A percentile compares a stretch with the other conserved stretches of the same genome.
Evolutionary conservation across 2,329 filamentous ascomycete species (phyloP).

Genomic region (Penicillium sp.): DNA sequence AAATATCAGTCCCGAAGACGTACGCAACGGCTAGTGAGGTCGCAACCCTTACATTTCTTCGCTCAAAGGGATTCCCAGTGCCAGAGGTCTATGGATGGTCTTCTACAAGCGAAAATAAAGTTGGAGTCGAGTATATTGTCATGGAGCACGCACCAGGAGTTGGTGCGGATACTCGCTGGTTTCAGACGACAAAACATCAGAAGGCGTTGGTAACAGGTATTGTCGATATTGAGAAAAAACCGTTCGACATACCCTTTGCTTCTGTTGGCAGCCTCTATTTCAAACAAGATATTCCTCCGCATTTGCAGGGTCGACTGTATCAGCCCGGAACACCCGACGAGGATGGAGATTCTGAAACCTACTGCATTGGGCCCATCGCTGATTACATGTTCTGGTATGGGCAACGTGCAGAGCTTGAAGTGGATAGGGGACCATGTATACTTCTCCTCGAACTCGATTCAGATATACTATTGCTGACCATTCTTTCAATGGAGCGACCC

Average conservation of each 20-base stretch:
- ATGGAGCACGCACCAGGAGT: slow-evolving; percentile 18
- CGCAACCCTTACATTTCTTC: slow-evolving; percentile 24
- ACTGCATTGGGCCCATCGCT: slow-evolving; percentile 21
- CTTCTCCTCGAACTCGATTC: too few relatives aligned
- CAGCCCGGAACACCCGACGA: slow-evolving; percentile 2
- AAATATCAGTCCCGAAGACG: slow-evolving; percentile 17
- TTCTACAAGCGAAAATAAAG: slow-evolving; percentile 19
- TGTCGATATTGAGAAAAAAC: slow-evolving; percentile 21
- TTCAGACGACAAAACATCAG: slow-evolving; percentile 18
- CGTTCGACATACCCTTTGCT: slow-evolving; percentile 20
- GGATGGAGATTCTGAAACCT: slow-evolving; percentile 14
- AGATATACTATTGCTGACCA: too few relatives aligned
- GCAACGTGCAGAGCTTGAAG: slow-evolving; percentile 14
- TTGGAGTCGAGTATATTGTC: slow-evolving; percentile 28
- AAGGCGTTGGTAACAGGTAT: slow-evolving; percentile 16
- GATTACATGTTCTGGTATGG: slow-evolving; percentile 33
- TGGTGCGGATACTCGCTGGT: slow-evolving; percentile 19
- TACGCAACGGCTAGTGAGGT: slow-evolving; percentile 28
- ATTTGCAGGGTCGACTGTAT: slow-evolving; percentile 18
- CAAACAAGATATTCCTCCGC: slow-evolving; percentile 12
- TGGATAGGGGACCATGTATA: too few relatives aligned
- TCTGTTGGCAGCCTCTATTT: slow-evolving; percentile 23
- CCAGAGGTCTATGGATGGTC: slow-evolving; percentile 25
- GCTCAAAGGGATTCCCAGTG: slow-evolving; percentile 20
- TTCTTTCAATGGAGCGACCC: too few relatives aligned